A percentile compares a stretch with the other conserved stretches of the same genome.
These are phyloP conservation scores for Spathaspora sp. DNA, from an alignment of 805 yeast genomes.

Conservation along the genomic window DNA sequence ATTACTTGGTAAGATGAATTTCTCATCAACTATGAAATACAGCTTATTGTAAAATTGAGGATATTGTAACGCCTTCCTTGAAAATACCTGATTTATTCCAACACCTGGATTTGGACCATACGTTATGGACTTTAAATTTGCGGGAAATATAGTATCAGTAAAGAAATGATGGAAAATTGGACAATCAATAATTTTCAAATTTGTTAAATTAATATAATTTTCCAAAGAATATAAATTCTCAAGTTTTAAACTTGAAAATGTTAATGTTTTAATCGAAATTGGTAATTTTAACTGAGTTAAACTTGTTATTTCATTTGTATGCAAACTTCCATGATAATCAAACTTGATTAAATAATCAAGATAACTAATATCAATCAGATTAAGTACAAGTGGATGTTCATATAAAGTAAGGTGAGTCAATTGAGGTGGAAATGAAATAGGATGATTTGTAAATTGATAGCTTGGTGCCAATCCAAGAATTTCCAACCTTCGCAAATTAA, in stretches of 20 bases:
- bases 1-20: not conserved
- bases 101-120: not conserved
- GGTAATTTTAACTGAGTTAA: slow-evolving; percentile 1
- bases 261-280: not conserved
- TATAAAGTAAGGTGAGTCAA: not conserved
- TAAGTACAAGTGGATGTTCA: not conserved
- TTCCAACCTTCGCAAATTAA: not conserved
- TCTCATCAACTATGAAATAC: not conserved
- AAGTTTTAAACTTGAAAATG: slow-evolving; percentile 1
- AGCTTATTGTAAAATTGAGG: not conserved
- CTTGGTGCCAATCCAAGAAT: not conserved
- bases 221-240: not conserved
- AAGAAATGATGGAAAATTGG: slow-evolving; percentile 2
- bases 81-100: not conserved
- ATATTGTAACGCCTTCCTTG: not conserved
- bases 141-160: slow-evolving; percentile 1
- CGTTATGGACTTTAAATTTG: not conserved
- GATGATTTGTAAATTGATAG: not conserved
- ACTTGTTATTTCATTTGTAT: not conserved
- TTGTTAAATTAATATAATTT: not conserved
- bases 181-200: slow-evolving; percentile 2
- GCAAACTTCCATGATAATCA: slow-evolving; percentile 1
- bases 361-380: not conserved
- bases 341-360: not conserved
- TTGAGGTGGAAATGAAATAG: not conserved